These are phyloP conservation scores for Davidsoniella eucalypti DNA, from an alignment of 2,329 filamentous ascomycete genomes.

Conservation along the genomic window DNA sequence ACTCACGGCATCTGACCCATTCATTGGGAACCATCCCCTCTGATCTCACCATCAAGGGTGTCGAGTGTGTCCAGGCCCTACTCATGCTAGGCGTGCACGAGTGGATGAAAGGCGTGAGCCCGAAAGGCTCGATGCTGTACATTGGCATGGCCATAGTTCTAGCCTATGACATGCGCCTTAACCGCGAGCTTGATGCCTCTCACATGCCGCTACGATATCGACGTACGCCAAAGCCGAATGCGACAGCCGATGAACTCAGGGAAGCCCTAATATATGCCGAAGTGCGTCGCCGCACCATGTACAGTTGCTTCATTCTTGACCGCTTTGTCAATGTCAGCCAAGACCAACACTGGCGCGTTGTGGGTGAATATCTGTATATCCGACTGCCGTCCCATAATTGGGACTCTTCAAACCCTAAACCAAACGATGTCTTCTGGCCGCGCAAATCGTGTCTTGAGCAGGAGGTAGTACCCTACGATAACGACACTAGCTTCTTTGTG, in stretches of 20 bases:
- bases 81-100: constrained; percentile 58
- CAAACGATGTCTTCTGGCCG: constrained; percentile 10
- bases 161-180: constrained; percentile 39
- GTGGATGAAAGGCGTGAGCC: constrained; percentile 53
- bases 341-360: constrained; percentile 17
- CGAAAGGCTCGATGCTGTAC: constrained; percentile 26
- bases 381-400: constrained; percentile 1
- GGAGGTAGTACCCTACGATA: constrained; percentile 24
- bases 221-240: constrained; percentile 3
- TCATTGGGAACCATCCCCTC: constrained; percentile 32
- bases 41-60: constrained; percentile 33
- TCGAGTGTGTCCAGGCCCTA: constrained; percentile 49
- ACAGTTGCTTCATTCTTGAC: constrained; percentile 59
- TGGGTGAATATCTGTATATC: too few relatives aligned
- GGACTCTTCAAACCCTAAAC: constrained; percentile 26
- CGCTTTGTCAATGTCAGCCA: constrained; percentile 50
- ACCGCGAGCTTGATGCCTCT: constrained; percentile 4
- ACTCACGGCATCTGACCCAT: constrained; percentile 39
- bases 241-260: constrained; percentile 16
- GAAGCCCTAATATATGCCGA: constrained; percentile 32
- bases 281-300: constrained; percentile 52
- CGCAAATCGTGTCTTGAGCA: constrained; percentile 11
- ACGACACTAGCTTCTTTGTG: constrained; percentile 35
- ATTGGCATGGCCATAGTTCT: constrained; percentile 47
- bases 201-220: neutral